Conservation (phyloP, 2,329 filamentous ascomycete genomes). For the Apiospora phragmitis region DNA sequence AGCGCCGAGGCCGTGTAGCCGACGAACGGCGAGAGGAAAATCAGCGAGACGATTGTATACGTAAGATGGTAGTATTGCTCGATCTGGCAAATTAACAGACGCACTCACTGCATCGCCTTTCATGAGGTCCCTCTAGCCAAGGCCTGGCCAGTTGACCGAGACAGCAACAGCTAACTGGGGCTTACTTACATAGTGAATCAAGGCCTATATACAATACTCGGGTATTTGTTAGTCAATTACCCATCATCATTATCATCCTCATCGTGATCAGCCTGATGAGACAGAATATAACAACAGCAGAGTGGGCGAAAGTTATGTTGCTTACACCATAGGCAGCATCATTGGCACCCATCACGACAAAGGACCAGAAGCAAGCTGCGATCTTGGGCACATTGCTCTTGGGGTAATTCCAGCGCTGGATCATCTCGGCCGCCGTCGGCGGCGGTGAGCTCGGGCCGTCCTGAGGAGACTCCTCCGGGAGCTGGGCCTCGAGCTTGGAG, state of each 20-base stretch:
- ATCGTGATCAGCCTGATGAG: too few relatives aligned
- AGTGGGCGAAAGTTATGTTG: constrained; percentile 13
- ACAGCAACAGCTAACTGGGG: too few relatives aligned
- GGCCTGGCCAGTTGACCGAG: not conserved
- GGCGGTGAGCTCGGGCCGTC: constrained; percentile 16
- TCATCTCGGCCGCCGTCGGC: constrained; percentile 21
- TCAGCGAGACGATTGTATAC: constrained; percentile 48
- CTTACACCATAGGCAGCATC: constrained; percentile 59
- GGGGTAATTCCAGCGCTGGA: constrained; percentile 51
- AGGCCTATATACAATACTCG: constrained; percentile 35
- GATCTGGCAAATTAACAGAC: constrained; percentile 35
- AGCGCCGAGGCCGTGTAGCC: constrained; percentile 47
- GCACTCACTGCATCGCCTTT: too few relatives aligned
- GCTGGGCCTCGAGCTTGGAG: constrained; percentile 1
- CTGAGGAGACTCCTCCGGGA: not conserved
- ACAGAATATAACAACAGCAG: too few relatives aligned
- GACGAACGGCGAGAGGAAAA: constrained; percentile 48
- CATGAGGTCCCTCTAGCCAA: too few relatives aligned
- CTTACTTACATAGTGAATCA: constrained; percentile 51
- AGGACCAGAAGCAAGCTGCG: constrained; percentile 56
- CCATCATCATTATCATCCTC: too few relatives aligned
- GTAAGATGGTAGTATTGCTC: constrained; percentile 46
- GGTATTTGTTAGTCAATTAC: not conserved
- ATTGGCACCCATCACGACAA: constrained; percentile 59
- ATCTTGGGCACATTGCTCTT: constrained; percentile 49